Percentiles rank a stretch among this genome's conserved stretches.
phyloP scores from a whole-genome alignment of 2,329 filamentous ascomycete genomes.

The Diaporthe citrichinensis region DNA sequence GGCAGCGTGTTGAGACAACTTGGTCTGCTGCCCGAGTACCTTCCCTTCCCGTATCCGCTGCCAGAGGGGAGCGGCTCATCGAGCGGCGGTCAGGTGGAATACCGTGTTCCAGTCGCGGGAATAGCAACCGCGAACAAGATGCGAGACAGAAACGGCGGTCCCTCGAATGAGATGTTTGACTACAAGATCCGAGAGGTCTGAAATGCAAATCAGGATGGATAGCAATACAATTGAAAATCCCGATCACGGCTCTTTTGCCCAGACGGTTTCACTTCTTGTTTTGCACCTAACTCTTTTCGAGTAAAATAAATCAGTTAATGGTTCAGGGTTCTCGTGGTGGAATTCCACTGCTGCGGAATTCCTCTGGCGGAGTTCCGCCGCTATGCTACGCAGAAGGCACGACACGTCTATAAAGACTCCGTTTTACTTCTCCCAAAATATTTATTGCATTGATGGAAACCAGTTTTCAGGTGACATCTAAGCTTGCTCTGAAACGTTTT shows the following conservation, averaged over 20 bases:
- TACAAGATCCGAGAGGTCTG: constrained; percentile 47
- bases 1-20: constrained; percentile 72
- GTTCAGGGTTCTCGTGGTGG: background rate
- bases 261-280: fast-evolving
- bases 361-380: constrained; percentile 37
- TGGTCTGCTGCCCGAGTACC: constrained; percentile 74
- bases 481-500: background rate
- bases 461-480: background rate
- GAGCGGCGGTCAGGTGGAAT: constrained; percentile 61
- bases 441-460: background rate
- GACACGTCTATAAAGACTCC: background rate
- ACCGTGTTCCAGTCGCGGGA: constrained; percentile 72
- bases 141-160: constrained; percentile 64
- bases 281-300: background rate
- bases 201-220: background rate
- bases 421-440: background rate
- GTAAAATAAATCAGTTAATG: background rate
- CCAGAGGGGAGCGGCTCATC: constrained; percentile 53
- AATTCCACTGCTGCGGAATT: constrained; percentile 21
- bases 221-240: background rate
- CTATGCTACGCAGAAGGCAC: background rate
- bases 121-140: constrained; percentile 64
- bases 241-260: background rate
- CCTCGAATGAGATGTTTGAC: constrained; percentile 69
- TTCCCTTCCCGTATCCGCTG: constrained; percentile 72